Percentiles rank a stretch among this genome's conserved stretches.
Evolutionary conservation across 495 filamentous ascomycete genomes (phyloP).

Genomic region (Neurospora sp.): DNA sequence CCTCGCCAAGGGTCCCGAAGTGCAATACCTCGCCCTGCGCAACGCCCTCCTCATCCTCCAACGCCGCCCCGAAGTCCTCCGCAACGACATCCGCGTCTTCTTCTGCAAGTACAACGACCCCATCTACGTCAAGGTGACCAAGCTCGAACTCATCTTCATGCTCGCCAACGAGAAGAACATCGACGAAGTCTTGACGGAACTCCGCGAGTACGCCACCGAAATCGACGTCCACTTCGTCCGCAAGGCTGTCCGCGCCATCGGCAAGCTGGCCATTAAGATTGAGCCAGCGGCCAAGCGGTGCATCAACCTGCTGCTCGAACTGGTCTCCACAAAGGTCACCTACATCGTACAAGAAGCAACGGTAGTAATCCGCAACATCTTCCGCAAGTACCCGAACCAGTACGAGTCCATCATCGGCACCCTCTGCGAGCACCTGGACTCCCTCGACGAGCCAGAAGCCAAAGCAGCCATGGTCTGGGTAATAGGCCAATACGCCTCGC

Average conservation of each 20-base stretch:
- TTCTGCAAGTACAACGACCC: constrained; percentile 99
- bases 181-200: constrained; percentile 83
- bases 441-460: constrained; percentile 89
- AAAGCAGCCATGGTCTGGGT: constrained; percentile 95
- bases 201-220: constrained; percentile 96
- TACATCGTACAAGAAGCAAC: constrained; percentile 98
- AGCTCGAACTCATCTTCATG: constrained; percentile 97
- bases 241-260: constrained; percentile 87
- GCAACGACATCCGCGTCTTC: constrained; percentile 95
- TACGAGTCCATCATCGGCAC: constrained; percentile 98
- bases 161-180: constrained; percentile 97
- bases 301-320: constrained; percentile 84
- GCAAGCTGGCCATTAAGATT: constrained; percentile 97
- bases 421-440: constrained; percentile 92
- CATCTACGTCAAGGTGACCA: constrained; percentile 93
- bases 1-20: constrained; percentile 89
- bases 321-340: constrained; percentile 95
- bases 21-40: constrained; percentile 91
- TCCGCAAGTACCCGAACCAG: constrained; percentile 82
- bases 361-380: constrained; percentile 97
- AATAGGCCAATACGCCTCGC: constrained; percentile 96
- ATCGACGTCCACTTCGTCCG: constrained; percentile 99
- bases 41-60: constrained; percentile 95
- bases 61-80: constrained; percentile 90
- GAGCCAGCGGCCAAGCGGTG: constrained; percentile 88